Evolutionary conservation across 1,284 basidiomycete species (phyloP), one percentile per base, ranked within the genome.

Genomic region (Mycena sp.): DNA sequence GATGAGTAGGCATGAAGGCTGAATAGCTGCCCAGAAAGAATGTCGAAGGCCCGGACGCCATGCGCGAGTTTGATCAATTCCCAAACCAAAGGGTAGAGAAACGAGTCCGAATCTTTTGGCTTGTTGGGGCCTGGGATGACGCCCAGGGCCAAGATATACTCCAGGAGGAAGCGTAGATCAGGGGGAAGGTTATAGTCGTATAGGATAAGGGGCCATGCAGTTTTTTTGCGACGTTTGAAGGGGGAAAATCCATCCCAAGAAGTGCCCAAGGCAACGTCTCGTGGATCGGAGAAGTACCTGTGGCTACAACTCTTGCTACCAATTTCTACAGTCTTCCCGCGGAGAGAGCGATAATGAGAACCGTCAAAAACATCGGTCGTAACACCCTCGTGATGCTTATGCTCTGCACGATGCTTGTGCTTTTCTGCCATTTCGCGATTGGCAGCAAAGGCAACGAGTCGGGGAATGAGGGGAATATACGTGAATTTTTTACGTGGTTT

Each of bases 161-260:
- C n/a, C n/a, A n/a, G 67, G 48, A 74, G 75, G 5, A 83, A 71
- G 57, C 82, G 44, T 23, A 45, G 5, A 11, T 45, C 48, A 25
- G 50, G 35, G 3, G 37, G 50, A 11, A 52, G 50, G 29, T 52
- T 76, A 67, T 80, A 79, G 65, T 79, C 78, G 67, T 79, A 75
- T 3, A 80, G 41, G 41, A 84, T 72, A 16, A 83, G 64, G 0
- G 80, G 81, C 81, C 80, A 83, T 2, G 72, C 71, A 1, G 80
- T n/a, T n/a, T n/a, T n/a, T n/a, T n/a, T n/a, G n/a, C n/a, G n/a
- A n/a, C n/a, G n/a, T n/a, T n/a, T n/a, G n/a, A n/a, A n/a, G n/a
- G n/a, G n/a, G n/a, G n/a, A n/a, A n/a, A n/a, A n/a, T n/a, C n/a
- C n/a, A n/a, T n/a, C n/a, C n/a, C n/a, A n/a, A n/a, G n/a, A n/a